Evolutionary conservation across 352 stramenopile species (phyloP).

Genomic region (Globisporangium emineosum): DNA sequence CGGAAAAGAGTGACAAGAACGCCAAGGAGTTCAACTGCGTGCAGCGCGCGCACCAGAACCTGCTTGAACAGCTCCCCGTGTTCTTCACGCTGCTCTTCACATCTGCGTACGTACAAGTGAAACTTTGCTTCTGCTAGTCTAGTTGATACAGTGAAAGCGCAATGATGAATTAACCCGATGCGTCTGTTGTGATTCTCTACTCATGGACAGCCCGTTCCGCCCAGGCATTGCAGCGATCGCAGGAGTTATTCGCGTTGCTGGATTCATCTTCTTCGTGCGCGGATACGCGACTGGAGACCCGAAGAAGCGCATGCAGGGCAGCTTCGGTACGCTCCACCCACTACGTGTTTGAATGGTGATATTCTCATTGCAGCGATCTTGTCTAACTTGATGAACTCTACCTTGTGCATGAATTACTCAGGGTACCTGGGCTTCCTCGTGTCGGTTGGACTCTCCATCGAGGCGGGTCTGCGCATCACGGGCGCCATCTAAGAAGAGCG

Average conservation of each 20-base stretch:
- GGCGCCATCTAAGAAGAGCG: constrained; percentile 3
- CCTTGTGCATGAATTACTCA: constrained; percentile 11
- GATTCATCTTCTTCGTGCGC: neutral
- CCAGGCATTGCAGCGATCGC: constrained; percentile 16
- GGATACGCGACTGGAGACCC: neutral
- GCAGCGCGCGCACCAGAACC: constrained; percentile 90
- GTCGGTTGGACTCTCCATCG: constrained; percentile 22
- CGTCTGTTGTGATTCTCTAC: too few relatives aligned
- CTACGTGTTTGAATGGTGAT: neutral
- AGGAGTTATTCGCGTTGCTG: neutral
- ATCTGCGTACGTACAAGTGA: neutral
- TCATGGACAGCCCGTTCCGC: neutral
- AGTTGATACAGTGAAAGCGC: too few relatives aligned
- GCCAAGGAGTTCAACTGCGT: constrained; percentile 89
- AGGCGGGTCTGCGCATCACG: constrained; percentile 10
- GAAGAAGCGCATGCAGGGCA: neutral
- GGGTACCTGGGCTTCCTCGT: constrained; percentile 46
- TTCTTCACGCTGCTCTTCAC: constrained; percentile 22
- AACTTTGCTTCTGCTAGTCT: too few relatives aligned
- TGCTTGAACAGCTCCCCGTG: constrained; percentile 83
- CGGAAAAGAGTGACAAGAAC: constrained; percentile 85
- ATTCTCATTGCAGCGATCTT: neutral
- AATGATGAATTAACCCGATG: too few relatives aligned
- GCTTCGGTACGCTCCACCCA: neutral
- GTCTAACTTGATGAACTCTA: neutral